Conservation (phyloP, 192 early-diverging fungal genomes). For the Umbelopsis ramanniana region DNA sequence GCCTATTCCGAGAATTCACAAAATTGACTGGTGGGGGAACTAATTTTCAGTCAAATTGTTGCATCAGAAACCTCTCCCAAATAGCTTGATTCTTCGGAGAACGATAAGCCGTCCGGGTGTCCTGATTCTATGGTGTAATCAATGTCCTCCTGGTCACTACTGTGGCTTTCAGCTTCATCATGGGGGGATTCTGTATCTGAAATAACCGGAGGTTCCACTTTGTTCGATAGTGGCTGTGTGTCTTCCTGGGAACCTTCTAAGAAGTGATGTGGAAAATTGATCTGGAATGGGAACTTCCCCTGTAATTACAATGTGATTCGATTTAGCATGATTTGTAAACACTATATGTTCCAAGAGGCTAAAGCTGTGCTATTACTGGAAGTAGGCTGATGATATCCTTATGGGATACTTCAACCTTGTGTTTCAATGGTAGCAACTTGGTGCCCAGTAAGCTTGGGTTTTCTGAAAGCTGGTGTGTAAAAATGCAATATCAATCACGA, state of each 20-base stretch:
- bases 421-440: conserved; percentile 2
- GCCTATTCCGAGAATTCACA: too few species aligned
- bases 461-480: conserved; percentile 10
- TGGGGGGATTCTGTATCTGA: background rate
- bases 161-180: conserved; percentile 1
- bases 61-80: background rate
- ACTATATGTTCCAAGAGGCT: background rate
- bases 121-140: conserved; percentile 3
- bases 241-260: background rate
- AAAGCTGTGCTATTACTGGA: background rate
- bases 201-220: background rate
- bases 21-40: too few species aligned
- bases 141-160: conserved; percentile 10
- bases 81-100: conserved; percentile 20
- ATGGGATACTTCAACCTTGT: conserved; percentile 8
- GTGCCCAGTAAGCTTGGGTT: conserved; percentile 16
- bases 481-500: background rate
- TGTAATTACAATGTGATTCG: too few species aligned
- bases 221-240: background rate
- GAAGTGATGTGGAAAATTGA: background rate
- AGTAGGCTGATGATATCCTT: conserved; percentile 5
- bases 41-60: too few species aligned
- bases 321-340: background rate
- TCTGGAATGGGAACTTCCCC: conserved; percentile 8
- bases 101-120: background rate